Evolutionary conservation across 441 rosid genomes (phyloP).

Genomic region (Cnidoscolus chayamansa): DNA sequence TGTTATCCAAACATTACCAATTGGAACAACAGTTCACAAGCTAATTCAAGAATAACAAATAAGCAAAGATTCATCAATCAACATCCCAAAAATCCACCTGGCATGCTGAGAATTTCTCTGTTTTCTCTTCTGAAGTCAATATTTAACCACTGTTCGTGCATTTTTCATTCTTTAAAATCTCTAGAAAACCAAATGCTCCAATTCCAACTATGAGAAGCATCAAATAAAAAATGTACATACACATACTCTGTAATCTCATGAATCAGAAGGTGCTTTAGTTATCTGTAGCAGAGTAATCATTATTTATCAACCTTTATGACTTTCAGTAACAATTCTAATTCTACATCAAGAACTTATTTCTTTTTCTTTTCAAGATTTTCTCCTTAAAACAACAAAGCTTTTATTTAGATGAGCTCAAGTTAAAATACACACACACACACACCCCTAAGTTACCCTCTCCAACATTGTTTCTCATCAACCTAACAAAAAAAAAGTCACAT

Average conservation of each 20-base stretch:
- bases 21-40: background rate
- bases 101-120: no score
- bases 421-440: no score
- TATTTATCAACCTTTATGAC: background rate
- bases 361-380: background rate
- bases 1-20: background rate
- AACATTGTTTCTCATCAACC: background rate
- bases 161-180: background rate
- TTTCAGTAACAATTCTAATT: background rate
- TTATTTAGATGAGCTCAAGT: no score
- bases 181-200: background rate
- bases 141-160: no score
- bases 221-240: no score
- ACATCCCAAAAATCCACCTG: background rate
- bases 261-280: background rate
- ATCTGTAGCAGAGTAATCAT: background rate
- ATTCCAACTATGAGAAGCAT: background rate
- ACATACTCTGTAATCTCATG: background rate
- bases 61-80: background rate
- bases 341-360: background rate
- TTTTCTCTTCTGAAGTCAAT: no score
- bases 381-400: background rate
- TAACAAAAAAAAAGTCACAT: background rate
- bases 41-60: background rate
- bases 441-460: background rate